Conservation (phyloP, 345 rosid species). For the Salix exigua region DNA sequence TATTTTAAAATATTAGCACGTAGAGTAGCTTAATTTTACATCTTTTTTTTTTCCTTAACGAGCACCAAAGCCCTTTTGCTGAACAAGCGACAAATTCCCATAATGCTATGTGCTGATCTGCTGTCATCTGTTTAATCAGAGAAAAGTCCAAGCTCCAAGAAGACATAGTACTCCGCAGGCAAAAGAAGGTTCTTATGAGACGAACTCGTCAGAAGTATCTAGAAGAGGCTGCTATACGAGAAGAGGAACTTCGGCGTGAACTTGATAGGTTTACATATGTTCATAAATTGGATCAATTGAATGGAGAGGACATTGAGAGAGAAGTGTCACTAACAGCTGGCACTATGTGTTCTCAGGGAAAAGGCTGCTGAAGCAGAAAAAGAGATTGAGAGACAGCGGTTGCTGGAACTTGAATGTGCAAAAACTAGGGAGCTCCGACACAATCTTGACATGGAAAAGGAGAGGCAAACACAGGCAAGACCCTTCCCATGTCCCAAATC, state of each 20-base stretch:
- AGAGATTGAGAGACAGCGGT: conserved; percentile 70
- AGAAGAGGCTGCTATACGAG: conserved; percentile 64
- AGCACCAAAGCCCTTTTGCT: too few species aligned
- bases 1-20: too few species aligned
- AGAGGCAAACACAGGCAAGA: conserved; percentile 70
- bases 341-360: conserved; percentile 39
- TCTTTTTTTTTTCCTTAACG: too few species aligned
- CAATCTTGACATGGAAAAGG: conserved; percentile 82
- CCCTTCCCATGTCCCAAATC: background rate
- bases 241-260: conserved; percentile 64
- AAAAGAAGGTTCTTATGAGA: conserved; percentile 58
- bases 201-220: conserved; percentile 59
- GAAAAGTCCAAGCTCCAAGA: conserved; percentile 62
- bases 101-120: background rate
- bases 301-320: conserved; percentile 1
- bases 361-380: conserved; percentile 67
- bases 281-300: conserved; percentile 5
- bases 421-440: conserved; percentile 69
- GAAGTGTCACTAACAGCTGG: conserved; percentile 8
- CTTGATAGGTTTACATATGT: conserved; percentile 56
- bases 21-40: too few species aligned
- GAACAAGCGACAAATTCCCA: background rate
- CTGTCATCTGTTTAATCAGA: conserved; percentile 28
- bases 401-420: conserved; percentile 68
- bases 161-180: conserved; percentile 56